Evolutionary conservation across 73 alveolate genomes (phyloP).

Genomic region (Stentor coeruleus): DNA sequence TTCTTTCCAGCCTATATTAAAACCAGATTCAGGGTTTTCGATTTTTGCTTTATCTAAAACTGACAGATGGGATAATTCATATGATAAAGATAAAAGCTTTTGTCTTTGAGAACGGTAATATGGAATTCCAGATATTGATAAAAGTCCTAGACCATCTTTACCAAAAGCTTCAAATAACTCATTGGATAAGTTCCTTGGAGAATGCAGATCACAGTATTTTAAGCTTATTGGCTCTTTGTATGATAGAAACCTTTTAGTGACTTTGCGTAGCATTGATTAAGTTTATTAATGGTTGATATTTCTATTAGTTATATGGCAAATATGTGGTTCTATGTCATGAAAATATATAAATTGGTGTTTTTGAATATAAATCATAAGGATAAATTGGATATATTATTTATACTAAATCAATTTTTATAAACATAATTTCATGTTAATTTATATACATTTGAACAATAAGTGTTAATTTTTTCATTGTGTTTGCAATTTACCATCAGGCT

Average conservation of each 20-base stretch:
- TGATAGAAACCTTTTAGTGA: not conserved
- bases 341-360: too few relatives aligned
- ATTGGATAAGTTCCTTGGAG: not conserved
- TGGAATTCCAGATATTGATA: not conserved
- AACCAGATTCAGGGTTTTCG: not conserved
- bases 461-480: too few relatives aligned
- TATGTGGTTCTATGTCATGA: too few relatives aligned
- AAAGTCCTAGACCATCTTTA: not conserved
- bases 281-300: too few relatives aligned
- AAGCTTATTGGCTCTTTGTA: not conserved
- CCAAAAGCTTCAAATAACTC: not conserved
- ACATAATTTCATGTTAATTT: too few relatives aligned
- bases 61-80: not conserved
- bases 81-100: not conserved
- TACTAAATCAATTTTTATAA: too few relatives aligned
- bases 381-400: too few relatives aligned
- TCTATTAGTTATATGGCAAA: too few relatives aligned
- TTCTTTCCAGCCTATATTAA: not conserved
- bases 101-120: not conserved
- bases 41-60: not conserved
- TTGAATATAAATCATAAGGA: too few relatives aligned
- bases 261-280: too few relatives aligned
- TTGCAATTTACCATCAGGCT: too few relatives aligned
- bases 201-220: not conserved
- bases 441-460: too few relatives aligned